phyloP scores from a whole-genome alignment of 768 basidiomycete species.

The Rhodotorula graminis region DNA sequence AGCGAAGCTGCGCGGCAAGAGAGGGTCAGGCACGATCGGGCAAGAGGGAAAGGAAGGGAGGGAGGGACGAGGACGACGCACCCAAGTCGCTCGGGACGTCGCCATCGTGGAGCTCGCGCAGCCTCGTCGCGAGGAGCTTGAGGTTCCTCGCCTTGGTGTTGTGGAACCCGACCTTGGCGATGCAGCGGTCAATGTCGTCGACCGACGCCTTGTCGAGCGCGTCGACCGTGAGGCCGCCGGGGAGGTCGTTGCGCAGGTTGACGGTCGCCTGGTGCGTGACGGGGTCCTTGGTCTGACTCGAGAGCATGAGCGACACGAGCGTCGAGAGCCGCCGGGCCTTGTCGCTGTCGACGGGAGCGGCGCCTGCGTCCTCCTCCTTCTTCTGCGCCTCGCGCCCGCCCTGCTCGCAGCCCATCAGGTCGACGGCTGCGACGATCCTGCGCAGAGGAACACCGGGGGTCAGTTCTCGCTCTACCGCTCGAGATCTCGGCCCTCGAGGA shows the following conservation, averaged over 20 bases:
- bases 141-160: conserved; percentile 31
- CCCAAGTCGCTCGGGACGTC: conserved; percentile 66
- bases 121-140: conserved; percentile 36
- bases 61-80: neutral
- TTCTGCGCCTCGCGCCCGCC: conserved; percentile 62
- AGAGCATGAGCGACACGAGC: conserved; percentile 88
- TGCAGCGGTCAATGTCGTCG: conserved; percentile 50
- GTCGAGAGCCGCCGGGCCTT: conserved; percentile 69
- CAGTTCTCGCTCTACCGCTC: neutral
- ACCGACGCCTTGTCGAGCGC: conserved; percentile 63
- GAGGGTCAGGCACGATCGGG: neutral
- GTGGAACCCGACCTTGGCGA: conserved; percentile 42
- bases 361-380: neutral
- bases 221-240: conserved; percentile 73
- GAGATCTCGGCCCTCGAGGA: neutral
- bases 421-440: conserved; percentile 71
- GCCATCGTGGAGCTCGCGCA: conserved; percentile 67
- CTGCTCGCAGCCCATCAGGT: conserved; percentile 81
- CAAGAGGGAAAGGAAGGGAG: no score
- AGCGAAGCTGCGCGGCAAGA: conserved; percentile 57
- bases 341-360: conserved; percentile 24
- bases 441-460: conserved; percentile 63
- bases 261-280: conserved; percentile 56
- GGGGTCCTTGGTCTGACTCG: conserved; percentile 75
- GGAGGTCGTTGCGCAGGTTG: conserved; percentile 66